Conservation (phyloP, 805 yeast genomes). For the Torulaspora microellipsoides region DNA sequence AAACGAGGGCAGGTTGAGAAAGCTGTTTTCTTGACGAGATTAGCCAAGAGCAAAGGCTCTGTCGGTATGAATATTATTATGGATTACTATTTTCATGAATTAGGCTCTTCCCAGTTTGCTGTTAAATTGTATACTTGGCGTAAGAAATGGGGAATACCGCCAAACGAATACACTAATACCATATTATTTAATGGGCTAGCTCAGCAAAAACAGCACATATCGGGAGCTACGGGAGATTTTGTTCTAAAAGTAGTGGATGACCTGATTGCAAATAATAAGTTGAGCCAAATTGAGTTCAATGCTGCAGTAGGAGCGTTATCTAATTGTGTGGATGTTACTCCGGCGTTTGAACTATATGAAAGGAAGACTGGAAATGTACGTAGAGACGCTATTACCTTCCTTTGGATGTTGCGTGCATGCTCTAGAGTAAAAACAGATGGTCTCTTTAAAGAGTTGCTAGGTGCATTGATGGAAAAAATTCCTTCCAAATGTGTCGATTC, state of each 20-base stretch:
- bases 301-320: conserved; percentile 44
- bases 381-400: conserved; percentile 25
- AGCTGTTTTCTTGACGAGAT: conserved; percentile 47
- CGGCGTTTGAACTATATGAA: conserved; percentile 40
- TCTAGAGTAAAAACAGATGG: conserved; percentile 17
- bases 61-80: conserved; percentile 63
- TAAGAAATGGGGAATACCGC: conserved; percentile 56
- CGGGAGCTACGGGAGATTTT: conserved; percentile 34
- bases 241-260: conserved; percentile 34
- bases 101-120: conserved; percentile 45
- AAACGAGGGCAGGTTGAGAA: conserved; percentile 45
- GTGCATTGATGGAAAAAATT: conserved; percentile 17
- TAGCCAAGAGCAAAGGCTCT: conserved; percentile 46
- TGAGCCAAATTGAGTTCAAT: conserved; percentile 43
- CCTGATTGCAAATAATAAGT: conserved; percentile 28
- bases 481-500: conserved; percentile 22
- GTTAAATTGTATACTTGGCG: conserved; percentile 49
- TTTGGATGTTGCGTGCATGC: conserved; percentile 23
- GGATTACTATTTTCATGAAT: conserved; percentile 41
- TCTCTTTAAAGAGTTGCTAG: conserved; percentile 18
- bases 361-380: conserved; percentile 16
- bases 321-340: conserved; percentile 37
- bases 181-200: conserved; percentile 45
- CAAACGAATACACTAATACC: conserved; percentile 46
- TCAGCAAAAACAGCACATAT: conserved; percentile 28